Base-by-base conservation (phyloP, 2,329 filamentous ascomycete species). In the Microdochium nivale region DNA sequence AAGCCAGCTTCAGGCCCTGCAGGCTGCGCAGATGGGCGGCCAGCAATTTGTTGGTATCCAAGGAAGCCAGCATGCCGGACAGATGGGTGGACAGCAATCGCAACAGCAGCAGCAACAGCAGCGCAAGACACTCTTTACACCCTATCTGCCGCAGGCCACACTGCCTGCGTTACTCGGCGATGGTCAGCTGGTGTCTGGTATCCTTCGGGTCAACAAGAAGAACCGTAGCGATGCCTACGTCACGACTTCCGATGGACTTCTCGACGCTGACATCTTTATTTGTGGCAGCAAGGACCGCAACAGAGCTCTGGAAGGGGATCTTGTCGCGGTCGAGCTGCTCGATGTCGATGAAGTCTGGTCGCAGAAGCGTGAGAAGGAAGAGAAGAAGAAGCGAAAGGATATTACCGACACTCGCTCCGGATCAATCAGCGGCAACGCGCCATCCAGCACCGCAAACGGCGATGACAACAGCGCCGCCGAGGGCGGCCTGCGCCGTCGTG, bases 361-460 rank as follows among this genome's bases (percentile, higher is more conserved):
- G 24, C 94, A 99, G 76, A 99, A 99, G 79, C 89, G 90, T 52
- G 94, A 99, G 70, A 99, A 99, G 70, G 94, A 99, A 72, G 94
- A 99, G 70, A 99, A 99, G 81, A 99, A 99, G 83, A 99, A 97
- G 77, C 88, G 94, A 69, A 99, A 99, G 78, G 94, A 99, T 65
- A 95, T 96, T 54, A 95, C 90, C 32, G 94, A 97, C 66, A 91
- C 89, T 53, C 85, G 92, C 58, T 83, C 82, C 50, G 86, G 86
- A 58, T 87, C 87, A 56, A 87, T 81, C 58, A 88, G 83, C 62
- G 87, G 86, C 57, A 84, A 84, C 55, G 84, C 80, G 62, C 80
- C 87, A 65, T 79, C 80, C 57, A 75, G 76, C 51, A 71, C 74
- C 43, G 82, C 79, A 60, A 80, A 79, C 54, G 84, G 87, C 51